A percentile compares a stretch with the other conserved stretches of the same genome.
These are phyloP conservation scores for Pneumocystis sp. DNA, from an alignment of 1,139 yeast species.

Conservation along the genomic window DNA sequence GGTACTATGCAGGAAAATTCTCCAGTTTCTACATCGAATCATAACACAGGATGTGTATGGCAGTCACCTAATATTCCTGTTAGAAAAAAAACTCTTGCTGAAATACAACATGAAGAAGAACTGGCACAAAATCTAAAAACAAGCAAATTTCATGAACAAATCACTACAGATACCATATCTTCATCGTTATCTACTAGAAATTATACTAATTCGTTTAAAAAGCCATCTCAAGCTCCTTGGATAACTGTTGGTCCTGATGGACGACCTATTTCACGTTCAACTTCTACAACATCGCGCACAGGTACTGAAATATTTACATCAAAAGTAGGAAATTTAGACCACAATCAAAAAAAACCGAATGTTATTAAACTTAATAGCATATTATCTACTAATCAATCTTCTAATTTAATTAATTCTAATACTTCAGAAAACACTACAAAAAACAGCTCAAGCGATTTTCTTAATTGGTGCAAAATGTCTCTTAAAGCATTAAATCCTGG, in stretches of 20 bases:
- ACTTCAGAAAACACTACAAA: not conserved
- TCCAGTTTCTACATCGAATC: not conserved
- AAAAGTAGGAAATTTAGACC: not conserved
- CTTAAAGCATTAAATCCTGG: constrained; percentile 60
- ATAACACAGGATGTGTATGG: not conserved
- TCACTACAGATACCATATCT: constrained; percentile 17
- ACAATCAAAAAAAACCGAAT: not conserved
- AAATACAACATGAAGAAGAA: constrained; percentile 37
- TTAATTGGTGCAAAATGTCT: constrained; percentile 71
- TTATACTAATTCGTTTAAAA: not conserved
- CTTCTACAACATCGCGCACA: not conserved
- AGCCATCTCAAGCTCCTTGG: constrained; percentile 3
- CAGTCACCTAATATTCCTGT: constrained; percentile 15
- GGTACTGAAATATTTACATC: not conserved
- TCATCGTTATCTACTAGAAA: constrained; percentile 3
- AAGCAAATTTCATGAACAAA: constrained; percentile 15
- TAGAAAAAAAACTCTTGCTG: constrained; percentile 32
- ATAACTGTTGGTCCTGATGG: constrained; percentile 16
- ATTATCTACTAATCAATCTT: not conserved
- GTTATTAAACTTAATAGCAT: not conserved
- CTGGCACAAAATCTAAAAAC: constrained; percentile 13
- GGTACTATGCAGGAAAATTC: not conserved
- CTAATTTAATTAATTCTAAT: not conserved
- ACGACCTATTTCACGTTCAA: constrained; percentile 12
- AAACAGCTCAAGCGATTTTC: constrained; percentile 39